phyloP scores from a whole-genome alignment of 495 filamentous ascomycete species.

The Aeminium ludgeri region DNA sequence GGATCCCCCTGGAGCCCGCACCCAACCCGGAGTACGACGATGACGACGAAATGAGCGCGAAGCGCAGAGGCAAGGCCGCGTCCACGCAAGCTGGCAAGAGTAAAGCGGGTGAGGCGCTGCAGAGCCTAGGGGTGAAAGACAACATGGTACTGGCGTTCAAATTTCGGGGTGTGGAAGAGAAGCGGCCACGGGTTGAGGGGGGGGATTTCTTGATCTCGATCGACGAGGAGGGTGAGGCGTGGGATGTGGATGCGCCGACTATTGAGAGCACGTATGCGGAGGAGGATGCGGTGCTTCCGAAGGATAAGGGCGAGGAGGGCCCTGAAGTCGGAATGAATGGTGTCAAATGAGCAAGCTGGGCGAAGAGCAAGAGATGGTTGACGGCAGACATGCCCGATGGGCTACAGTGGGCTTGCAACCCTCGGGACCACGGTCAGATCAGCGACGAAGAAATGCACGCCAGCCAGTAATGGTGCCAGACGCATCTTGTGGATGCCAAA shows the following conservation, averaged over 20 bases:
- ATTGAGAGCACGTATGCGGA: conserved; percentile 39
- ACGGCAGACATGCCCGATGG: too few relatives aligned
- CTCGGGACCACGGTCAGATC: too few relatives aligned
- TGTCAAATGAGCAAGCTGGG: too few relatives aligned
- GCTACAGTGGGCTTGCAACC: too few relatives aligned
- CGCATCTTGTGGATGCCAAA: too few relatives aligned
- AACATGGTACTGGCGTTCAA: conserved; percentile 55
- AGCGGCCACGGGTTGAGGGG: conserved; percentile 3
- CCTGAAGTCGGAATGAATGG: conserved; percentile 3
- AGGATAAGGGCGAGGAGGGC: not conserved
- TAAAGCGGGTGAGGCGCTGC: conserved; percentile 24
- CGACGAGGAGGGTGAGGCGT: conserved; percentile 35
- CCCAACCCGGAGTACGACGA: conserved; percentile 6
- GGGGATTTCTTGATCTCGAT: conserved; percentile 10
- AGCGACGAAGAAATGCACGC: too few relatives aligned
- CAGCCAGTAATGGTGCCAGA: too few relatives aligned
- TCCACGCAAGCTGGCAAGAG: conserved; percentile 14
- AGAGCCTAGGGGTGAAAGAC: conserved; percentile 38
- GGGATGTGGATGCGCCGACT: conserved; percentile 47
- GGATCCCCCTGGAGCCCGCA: conserved; percentile 21
- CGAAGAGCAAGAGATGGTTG: too few relatives aligned
- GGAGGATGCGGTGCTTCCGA: conserved; percentile 1
- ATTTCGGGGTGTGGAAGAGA: conserved; percentile 29
- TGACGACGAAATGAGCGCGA: conserved; percentile 9
- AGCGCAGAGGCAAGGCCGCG: conserved; percentile 19